phyloP scores from a whole-genome alignment of 192 early-diverging fungal species.

The Chytriomyces sp. region DNA sequence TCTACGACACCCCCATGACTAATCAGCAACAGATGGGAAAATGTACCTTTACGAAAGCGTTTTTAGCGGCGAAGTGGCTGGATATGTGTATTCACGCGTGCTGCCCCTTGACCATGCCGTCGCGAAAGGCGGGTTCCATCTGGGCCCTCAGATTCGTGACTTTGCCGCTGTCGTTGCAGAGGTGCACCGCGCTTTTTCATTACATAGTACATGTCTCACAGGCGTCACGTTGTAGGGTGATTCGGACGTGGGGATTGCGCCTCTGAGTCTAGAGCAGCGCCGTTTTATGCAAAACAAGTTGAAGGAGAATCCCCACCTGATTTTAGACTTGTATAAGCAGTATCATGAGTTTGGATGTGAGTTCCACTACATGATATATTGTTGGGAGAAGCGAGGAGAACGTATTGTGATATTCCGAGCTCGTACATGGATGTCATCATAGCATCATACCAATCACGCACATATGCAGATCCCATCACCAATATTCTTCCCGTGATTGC shows the following conservation, averaged over 20 bases:
- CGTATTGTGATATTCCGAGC: too few species aligned
- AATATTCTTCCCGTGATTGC: constrained; percentile 35
- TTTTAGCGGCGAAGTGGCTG: constrained; percentile 36
- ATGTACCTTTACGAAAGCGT: constrained; percentile 43
- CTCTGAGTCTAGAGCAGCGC: constrained; percentile 10
- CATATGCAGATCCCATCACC: constrained; percentile 18
- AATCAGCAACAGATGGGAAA: too few species aligned
- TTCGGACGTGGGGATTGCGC: constrained; percentile 37
- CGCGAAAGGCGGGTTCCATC: constrained; percentile 18
- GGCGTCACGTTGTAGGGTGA: too few species aligned
- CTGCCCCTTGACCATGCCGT: constrained; percentile 29
- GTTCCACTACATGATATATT: not conserved
- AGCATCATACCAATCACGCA: not conserved
- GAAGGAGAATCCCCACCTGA: not conserved
- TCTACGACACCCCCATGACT: too few species aligned
- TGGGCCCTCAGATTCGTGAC: constrained; percentile 40
- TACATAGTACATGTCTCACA: too few species aligned
- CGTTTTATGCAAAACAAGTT: constrained; percentile 9
- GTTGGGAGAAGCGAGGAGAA: not conserved
- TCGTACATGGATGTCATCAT: too few species aligned
- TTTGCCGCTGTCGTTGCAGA: constrained; percentile 36
- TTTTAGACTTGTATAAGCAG: constrained; percentile 33
- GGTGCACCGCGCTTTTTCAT: too few species aligned
- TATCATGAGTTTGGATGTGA: constrained; percentile 38
- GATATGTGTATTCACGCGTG: constrained; percentile 38